Conservation (phyloP, 495 filamentous ascomycete species). For the Aspergillus affinis region DNA sequence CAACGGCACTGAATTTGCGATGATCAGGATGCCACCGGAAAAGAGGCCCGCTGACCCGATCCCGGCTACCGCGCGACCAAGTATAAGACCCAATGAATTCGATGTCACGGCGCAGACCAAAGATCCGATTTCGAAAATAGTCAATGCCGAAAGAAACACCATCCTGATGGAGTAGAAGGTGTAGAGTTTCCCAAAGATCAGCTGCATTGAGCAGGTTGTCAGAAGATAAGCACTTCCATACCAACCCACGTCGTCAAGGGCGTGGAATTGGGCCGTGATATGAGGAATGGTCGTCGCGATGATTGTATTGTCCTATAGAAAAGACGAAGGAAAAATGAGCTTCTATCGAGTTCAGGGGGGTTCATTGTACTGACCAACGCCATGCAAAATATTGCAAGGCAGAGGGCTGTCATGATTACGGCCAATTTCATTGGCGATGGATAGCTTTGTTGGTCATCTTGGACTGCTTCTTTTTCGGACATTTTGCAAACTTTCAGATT, state of each 20-base stretch:
- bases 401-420: background rate
- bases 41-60: conserved; percentile 81
- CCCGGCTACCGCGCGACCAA: conserved; percentile 83
- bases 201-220: conserved; percentile 68
- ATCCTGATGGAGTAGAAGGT: conserved; percentile 74
- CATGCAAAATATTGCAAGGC: background rate
- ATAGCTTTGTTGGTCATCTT: background rate
- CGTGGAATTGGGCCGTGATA: conserved; percentile 77
- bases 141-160: conserved; percentile 68
- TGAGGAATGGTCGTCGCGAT: conserved; percentile 82
- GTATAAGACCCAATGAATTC: conserved; percentile 69
- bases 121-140: conserved; percentile 79
- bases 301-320: conserved; percentile 64
- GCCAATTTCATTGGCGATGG: background rate
- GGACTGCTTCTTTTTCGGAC: too few species aligned
- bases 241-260: conserved; percentile 78
- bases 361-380: background rate
- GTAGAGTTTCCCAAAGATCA: conserved; percentile 77
- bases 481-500: too few species aligned
- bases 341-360: background rate
- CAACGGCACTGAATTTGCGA: conserved; percentile 75
- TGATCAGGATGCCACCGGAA: conserved; percentile 77
- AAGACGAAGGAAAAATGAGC: background rate
- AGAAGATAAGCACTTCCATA: conserved; percentile 71
- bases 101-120: conserved; percentile 77